Base-by-base conservation (phyloP, 2,329 filamentous ascomycete genomes). In the Fusarium nurragi region DNA sequence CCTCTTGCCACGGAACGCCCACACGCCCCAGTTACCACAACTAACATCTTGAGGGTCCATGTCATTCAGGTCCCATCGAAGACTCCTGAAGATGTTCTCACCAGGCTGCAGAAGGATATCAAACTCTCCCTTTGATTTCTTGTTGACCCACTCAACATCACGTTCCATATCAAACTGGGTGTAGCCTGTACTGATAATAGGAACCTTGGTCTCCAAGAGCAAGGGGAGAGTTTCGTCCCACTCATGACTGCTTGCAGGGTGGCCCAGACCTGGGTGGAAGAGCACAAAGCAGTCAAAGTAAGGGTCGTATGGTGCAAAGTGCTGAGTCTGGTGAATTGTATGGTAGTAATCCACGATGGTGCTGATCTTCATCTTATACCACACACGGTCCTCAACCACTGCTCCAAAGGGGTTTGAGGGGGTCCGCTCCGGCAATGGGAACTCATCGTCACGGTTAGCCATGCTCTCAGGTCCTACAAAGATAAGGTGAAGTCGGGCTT, bases 311-410 rank as follows among this genome's bases (percentile, higher is more conserved):
- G 96, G 95, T 56, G 91, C 88, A 80, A 98, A 99, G 75, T 94
- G 86, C 44, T 93, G 90, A 0, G 94, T 91, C 75, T 93, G 88
- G 80, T 99, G 94, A 70, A 99, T 87, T 4, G 92, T 98, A 78
- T 99, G 94, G 81, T 96, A 99, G 80, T 99, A 97, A 71, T 99
- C 95, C 48, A 98, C 94, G 73, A 94, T 97, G 1, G 96, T 99
- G 76, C 90, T 95, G 73, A 99, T 97, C 82, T 99, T 99, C 87
- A 98, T 88, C 68, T 90, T 90, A 53, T 90, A 88, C 74, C 90
- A 92, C 10, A 99, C 85, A 49, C 94, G 88, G 77, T 97, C 94
- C 79, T 99, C 96, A 14, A 97, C 87, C 49, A 99, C 85, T n/a
- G 92, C 92, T 38, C 95, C 95, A 70, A 94, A 99, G 1, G 95